Base-by-base conservation (phyloP, 2,329 filamentous ascomycete genomes). In the Remersonia thermophila region DNA sequence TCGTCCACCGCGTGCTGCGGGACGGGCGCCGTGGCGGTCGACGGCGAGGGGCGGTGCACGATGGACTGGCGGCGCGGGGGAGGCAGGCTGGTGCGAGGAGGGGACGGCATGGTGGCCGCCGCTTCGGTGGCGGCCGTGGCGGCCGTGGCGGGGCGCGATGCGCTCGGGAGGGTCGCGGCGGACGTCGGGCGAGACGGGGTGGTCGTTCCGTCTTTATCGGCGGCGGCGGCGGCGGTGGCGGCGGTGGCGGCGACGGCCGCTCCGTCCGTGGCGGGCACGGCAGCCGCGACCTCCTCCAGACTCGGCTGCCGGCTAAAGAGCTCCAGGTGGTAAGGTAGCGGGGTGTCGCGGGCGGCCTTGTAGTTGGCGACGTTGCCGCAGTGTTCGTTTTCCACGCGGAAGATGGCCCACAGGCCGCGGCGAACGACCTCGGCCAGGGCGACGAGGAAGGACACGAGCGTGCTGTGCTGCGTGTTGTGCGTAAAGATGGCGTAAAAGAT, bases 341-440 rank as follows among this genome's bases (percentile, higher is more conserved):
- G 85, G 0, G 93, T 73, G 50, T 95, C 87, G 38, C 89, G 73
- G 2, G 80, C 85, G 3, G 91, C 91, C 45, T 93, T 86, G 68
- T 93, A 93, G 47, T 84, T 77, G 13, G 77, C 73, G 2, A 98
- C 89, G 49, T 95, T 94, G 37, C 81, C 79, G 59, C 86, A 94
- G 60, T 98, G 91, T 51, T 98, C 91, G 56, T 98, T 98, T 58
- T 98, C 91, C 17, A 98, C 87, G 28, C 91, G 83, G 55, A 98
- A 82, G 3, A 96, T 66, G 0, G 81, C 79, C 91, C 91, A 98
- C 53, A 95, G 75, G 42, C 85, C 87, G 54, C 91, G 68, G 23
- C 91, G 76, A n/a, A 73, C 68, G 15, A 93, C 75, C 55, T 98
- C 91, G 7, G 79, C 73, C 3, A 95, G 62, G 2, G 73, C 70